These are phyloP conservation scores for Pichia sp. DNA, from an alignment of 1,139 yeast species.

Conservation along the genomic window DNA sequence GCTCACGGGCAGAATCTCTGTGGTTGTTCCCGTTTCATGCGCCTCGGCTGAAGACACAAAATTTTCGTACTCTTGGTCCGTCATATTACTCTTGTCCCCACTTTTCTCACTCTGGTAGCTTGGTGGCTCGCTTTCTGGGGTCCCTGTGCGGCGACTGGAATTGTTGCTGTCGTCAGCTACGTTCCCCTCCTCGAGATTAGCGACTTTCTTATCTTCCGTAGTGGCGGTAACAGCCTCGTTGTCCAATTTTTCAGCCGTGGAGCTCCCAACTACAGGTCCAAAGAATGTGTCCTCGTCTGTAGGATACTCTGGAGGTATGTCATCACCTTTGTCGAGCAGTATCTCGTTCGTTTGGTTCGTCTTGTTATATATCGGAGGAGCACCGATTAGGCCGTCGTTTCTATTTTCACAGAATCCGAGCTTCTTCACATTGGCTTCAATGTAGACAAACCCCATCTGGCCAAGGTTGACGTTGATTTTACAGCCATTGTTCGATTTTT, in stretches of 20 bases:
- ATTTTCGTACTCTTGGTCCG: conserved; percentile 11
- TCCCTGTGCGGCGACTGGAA: background rate
- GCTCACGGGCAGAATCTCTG: background rate
- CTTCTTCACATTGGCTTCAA: conserved; percentile 90
- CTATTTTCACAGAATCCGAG: conserved; percentile 82
- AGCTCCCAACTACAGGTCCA: conserved; percentile 36
- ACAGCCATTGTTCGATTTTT: conserved; percentile 49
- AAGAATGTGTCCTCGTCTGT: conserved; percentile 61
- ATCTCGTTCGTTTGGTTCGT: conserved; percentile 39
- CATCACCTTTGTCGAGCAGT: conserved; percentile 68
- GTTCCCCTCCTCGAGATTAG: background rate
- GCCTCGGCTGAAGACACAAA: background rate
- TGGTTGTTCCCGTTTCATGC: background rate
- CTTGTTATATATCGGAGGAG: conserved; percentile 67
- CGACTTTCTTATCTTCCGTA: background rate
- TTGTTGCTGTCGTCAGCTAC: background rate
- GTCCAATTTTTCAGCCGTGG: conserved; percentile 2
- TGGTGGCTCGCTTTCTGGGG: conserved; percentile 27
- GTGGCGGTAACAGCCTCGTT: background rate
- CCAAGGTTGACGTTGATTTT: conserved; percentile 82
- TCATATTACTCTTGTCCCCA: background rate
- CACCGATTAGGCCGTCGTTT: conserved; percentile 63
- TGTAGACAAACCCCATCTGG: conserved; percentile 86
- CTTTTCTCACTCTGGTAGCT: conserved; percentile 23
- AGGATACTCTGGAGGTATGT: conserved; percentile 65